phyloP scores from a whole-genome alignment of 371 early-diverging fungal species.

The Mucor irregularis region DNA sequence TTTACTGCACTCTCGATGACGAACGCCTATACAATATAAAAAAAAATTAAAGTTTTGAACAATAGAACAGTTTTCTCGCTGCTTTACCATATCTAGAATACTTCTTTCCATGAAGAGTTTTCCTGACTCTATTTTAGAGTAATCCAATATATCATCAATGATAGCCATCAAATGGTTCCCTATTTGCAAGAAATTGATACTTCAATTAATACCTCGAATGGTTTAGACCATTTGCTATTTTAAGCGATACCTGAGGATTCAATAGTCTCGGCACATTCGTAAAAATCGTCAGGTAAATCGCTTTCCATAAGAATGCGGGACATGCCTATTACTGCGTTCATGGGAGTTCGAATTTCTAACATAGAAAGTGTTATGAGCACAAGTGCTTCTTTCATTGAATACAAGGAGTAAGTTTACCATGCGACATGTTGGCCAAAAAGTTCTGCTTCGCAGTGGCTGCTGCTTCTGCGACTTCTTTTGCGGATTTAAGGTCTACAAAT shows the following conservation, averaged over 20 bases:
- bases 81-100: conserved; percentile 18
- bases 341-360: conserved; percentile 54
- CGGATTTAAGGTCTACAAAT: conserved; percentile 39
- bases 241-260: conserved; percentile 25
- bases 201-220: too few relatives aligned
- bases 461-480: conserved; percentile 56
- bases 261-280: conserved; percentile 54
- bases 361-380: too few relatives aligned
- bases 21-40: too few relatives aligned
- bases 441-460: conserved; percentile 55
- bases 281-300: conserved; percentile 48
- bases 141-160: conserved; percentile 49
- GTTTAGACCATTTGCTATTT: too few relatives aligned
- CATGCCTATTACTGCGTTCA: conserved; percentile 65
- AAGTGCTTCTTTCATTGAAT: too few relatives aligned
- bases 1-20: conserved; percentile 24
- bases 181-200: too few relatives aligned
- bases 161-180: conserved; percentile 16
- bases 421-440: conserved; percentile 65
- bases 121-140: conserved; percentile 53
- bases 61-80: too few relatives aligned
- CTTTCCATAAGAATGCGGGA: conserved; percentile 54
- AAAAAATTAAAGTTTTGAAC: too few relatives aligned
- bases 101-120: conserved; percentile 36
- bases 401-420: too few relatives aligned